Evolutionary conservation across 2,329 filamentous ascomycete species (phyloP), one percentile per base, ranked within the genome.

Genomic region (Madurella mycetomatis): DNA sequence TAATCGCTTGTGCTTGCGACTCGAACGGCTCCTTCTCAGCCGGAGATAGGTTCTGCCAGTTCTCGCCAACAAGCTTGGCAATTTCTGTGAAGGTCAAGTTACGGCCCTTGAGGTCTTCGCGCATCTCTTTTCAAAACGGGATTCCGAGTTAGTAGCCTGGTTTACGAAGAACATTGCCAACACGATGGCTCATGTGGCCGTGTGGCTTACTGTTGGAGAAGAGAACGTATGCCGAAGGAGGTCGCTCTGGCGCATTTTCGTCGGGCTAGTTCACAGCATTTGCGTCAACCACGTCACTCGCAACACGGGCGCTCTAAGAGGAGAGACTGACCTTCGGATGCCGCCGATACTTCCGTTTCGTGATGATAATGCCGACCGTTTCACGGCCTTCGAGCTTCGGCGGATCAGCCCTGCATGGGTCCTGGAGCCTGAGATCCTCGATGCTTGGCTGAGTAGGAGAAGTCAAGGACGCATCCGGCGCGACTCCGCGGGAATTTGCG

Each of bases 31-130:
- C 88, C 64, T 88, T 88, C 61, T 88, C 84, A 1, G 75, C 70
- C 0, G 82, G 76, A 1, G 81, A 76, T 9, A 92, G 71, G 49
- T 82, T 85, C 66, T 92, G 88, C 88, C 88, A 92, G 65, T 87
- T 83, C 65, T 92, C 88, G 7, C 88, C 88, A 1, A 92, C 88
- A 1, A 90, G 73, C 65, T 92, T 92, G 11, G 88, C 88, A 59
- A 92, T 91, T 64, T 92, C 88, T 1, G 88, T 91, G 63, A 94
- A 94, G 1, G 85, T 87, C 4, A 92, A 72, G 46, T 87, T 88
- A 55, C 87, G 84, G 3, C 84, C 87, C 66, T 88, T 90, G 19
- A 92, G 72, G 18, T 88, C 83, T 63, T 92, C 89, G 63, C 89
- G 82, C 71, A 90, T 87, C 70, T 87, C 85, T 88, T 47, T 12